Percentiles rank a stretch among this genome's conserved stretches.
phyloP scores from a whole-genome alignment of 768 basidiomycete species.

The Clitopilus hobsonii region DNA sequence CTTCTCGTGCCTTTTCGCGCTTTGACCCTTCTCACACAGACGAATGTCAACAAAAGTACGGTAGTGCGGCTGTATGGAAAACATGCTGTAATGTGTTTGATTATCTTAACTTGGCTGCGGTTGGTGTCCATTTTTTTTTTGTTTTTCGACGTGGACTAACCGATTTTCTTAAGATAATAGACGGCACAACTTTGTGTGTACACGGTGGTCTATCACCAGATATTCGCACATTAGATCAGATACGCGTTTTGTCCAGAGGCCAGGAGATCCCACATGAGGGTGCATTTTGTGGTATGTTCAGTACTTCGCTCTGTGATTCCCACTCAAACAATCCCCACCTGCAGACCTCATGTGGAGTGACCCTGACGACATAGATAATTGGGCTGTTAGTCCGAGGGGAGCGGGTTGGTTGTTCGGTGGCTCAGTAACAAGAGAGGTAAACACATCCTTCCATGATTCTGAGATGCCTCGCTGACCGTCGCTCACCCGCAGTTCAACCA shows the following conservation, averaged over 20 bases:
- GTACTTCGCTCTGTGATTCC: neutral
- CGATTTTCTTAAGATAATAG: slow-evolving; percentile 74
- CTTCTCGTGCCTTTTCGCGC: neutral
- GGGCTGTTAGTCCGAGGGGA: slow-evolving; percentile 95
- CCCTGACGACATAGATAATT: slow-evolving; percentile 90
- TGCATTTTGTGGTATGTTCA: slow-evolving; percentile 83
- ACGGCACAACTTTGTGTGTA: slow-evolving; percentile 88
- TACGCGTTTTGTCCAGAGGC: slow-evolving; percentile 87
- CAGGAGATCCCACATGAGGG: slow-evolving; percentile 99
- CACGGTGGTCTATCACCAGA: slow-evolving; percentile 97
- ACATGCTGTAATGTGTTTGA: slow-evolving; percentile 97
- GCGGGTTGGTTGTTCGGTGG: slow-evolving; percentile 95
- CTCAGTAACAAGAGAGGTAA: slow-evolving; percentile 78
- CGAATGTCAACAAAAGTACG: slow-evolving; percentile 98
- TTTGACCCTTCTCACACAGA: slow-evolving; percentile 42
- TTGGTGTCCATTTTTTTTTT: slow-evolving; percentile 28
- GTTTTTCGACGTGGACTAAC: neutral
- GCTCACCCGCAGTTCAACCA: slow-evolving; percentile 73
- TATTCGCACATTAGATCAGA: slow-evolving; percentile 91
- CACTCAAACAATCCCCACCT: neutral
- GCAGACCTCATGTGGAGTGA: slow-evolving; percentile 99
- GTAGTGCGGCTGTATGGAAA: slow-evolving; percentile 93
- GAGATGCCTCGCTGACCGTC: neutral
- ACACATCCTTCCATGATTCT: slow-evolving; percentile 8
- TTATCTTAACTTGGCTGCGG: slow-evolving; percentile 90